phyloP scores from a whole-genome alignment of 768 basidiomycete genomes.

The Tricholoma terreum region DNA sequence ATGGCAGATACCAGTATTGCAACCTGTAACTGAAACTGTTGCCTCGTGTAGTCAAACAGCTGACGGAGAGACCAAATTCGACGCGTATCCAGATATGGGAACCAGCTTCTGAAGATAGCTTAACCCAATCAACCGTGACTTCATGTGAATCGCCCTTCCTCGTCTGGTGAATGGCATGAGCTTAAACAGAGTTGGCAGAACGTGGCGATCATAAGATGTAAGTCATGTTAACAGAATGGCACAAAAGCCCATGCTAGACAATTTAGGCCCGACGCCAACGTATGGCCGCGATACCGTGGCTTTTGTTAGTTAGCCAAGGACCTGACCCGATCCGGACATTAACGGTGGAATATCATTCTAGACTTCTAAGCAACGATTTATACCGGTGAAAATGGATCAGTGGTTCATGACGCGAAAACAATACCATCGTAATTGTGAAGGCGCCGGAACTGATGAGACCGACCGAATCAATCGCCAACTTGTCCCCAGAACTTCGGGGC shows the following conservation, averaged over 20 bases:
- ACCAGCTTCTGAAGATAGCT: neutral
- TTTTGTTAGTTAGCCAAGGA: too few relatives aligned
- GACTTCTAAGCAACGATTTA: too few relatives aligned
- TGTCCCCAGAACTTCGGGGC: too few relatives aligned
- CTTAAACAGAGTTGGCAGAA: neutral
- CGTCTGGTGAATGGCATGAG: neutral
- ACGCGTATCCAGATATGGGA: neutral
- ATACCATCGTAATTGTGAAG: too few relatives aligned
- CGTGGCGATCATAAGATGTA: neutral
- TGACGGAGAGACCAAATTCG: neutral
- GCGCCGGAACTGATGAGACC: neutral
- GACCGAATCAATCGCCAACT: neutral
- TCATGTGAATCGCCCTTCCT: neutral
- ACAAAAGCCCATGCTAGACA: neutral
- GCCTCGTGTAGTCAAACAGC: neutral
- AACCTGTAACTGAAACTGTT: neutral
- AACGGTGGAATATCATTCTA: too few relatives aligned
- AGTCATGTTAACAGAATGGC: neutral
- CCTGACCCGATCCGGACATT: too few relatives aligned
- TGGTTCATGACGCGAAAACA: neutral
- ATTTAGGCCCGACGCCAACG: neutral
- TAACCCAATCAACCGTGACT: neutral
- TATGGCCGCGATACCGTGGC: too few relatives aligned
- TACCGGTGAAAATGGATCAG: too few relatives aligned
- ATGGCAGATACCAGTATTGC: neutral